Conservation (phyloP, 129 eudicot genomes). For the Flaveria ramosissima region DNA sequence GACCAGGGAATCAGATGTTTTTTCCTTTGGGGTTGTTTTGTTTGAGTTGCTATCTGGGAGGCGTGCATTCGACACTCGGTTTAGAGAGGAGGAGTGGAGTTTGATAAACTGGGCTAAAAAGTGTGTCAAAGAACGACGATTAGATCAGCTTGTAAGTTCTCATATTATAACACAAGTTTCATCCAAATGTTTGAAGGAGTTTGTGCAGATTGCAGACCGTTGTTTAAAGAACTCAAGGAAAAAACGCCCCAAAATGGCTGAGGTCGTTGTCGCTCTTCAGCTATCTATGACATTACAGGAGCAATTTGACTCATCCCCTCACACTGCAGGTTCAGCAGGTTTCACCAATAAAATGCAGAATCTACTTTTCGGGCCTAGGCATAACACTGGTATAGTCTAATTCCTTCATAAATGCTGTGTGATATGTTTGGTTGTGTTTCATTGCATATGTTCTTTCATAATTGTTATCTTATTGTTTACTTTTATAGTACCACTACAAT, state of each 20-base stretch:
- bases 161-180: background rate
- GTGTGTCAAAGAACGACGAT: constrained; percentile 2
- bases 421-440: background rate
- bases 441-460: background rate
- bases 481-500: background rate
- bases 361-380: background rate
- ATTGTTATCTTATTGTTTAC: background rate
- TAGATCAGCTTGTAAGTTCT: constrained; percentile 12
- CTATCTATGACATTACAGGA: constrained; percentile 10
- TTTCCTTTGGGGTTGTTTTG: constrained; percentile 23
- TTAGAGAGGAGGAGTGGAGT: background rate
- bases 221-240: background rate
- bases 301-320: constrained; percentile 4
- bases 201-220: constrained; percentile 20
- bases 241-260: constrained; percentile 30
- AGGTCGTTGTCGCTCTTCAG: constrained; percentile 28
- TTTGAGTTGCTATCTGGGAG: constrained; percentile 26
- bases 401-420: background rate
- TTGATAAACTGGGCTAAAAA: constrained; percentile 15
- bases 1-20: constrained; percentile 21
- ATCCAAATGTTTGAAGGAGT: constrained; percentile 17
- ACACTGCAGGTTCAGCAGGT: background rate
- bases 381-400: constrained; percentile 18
- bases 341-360: constrained; percentile 4
- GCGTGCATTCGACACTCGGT: constrained; percentile 11